Evolutionary conservation across 495 filamentous ascomycete species (phyloP).

Genomic region (Penicillium argentinense): DNA sequence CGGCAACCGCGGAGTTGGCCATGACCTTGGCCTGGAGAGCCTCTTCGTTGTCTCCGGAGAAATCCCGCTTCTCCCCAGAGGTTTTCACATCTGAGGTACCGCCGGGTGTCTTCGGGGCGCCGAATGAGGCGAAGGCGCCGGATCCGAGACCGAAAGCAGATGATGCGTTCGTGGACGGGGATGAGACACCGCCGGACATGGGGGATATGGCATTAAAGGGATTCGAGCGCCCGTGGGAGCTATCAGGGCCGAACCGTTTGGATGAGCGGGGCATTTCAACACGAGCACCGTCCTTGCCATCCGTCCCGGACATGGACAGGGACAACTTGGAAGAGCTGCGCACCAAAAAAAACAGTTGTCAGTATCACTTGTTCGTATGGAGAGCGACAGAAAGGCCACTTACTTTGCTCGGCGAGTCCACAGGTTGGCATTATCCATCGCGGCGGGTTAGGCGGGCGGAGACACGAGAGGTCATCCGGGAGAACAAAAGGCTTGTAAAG

Average conservation of each 20-base stretch:
- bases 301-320: conserved; percentile 69
- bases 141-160: conserved; percentile 92
- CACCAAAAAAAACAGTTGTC: neutral
- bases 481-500: conserved; percentile 22
- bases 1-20: conserved; percentile 38
- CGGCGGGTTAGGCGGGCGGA: conserved; percentile 39
- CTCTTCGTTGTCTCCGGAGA: conserved; percentile 54
- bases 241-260: conserved; percentile 76
- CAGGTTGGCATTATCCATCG: conserved; percentile 69
- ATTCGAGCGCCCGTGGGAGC: conserved; percentile 77
- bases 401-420: conserved; percentile 95
- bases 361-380: no score
- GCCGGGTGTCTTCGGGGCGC: conserved; percentile 85
- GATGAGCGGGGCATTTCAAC: conserved; percentile 64
- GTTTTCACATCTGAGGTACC: conserved; percentile 73
- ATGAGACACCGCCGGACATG: conserved; percentile 67
- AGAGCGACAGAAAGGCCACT: conserved; percentile 34
- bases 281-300: conserved; percentile 59
- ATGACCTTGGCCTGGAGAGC: conserved; percentile 47
- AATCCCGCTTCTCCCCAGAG: conserved; percentile 66
- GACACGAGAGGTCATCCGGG: conserved; percentile 45
- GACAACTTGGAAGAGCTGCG: conserved; percentile 84
- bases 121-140: conserved; percentile 96
- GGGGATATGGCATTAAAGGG: conserved; percentile 83
- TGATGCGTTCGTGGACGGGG: conserved; percentile 83